phyloP scores from a whole-genome alignment of 2,329 filamentous ascomycete species.

The Xylariales sp. region DNA sequence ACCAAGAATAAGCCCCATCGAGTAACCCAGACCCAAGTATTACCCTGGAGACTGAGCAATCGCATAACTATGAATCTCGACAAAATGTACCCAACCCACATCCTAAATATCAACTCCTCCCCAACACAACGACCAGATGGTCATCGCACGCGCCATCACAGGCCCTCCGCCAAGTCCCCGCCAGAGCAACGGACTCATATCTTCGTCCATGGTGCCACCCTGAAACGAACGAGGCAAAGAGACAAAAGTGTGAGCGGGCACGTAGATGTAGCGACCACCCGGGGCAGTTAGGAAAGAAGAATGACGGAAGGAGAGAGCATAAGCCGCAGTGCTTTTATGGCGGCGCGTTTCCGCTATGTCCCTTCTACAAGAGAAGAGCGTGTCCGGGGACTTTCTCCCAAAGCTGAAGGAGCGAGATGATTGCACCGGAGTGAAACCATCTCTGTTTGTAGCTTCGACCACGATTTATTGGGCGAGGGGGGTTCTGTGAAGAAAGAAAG shows the following conservation, averaged over 20 bases:
- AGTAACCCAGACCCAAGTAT: slow-evolving; percentile 66
- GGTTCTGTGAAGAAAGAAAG: slow-evolving; percentile 46
- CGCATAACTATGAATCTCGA: slow-evolving; percentile 98
- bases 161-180: slow-evolving; percentile 14
- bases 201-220: slow-evolving; percentile 66
- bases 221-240: slow-evolving; percentile 21
- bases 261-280: slow-evolving; percentile 43
- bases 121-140: slow-evolving; percentile 23
- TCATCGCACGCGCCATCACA: slow-evolving; percentile 19
- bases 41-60: slow-evolving; percentile 69
- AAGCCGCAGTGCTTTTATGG: slow-evolving; percentile 98
- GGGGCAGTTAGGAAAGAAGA: slow-evolving; percentile 26
- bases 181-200: slow-evolving; percentile 74
- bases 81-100: slow-evolving; percentile 63
- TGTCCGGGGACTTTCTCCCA: slow-evolving; percentile 99
- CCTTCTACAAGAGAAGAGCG: slow-evolving; percentile 39
- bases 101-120: slow-evolving; percentile 37
- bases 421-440: slow-evolving; percentile 29
- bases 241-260: slow-evolving; percentile 26
- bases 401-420: slow-evolving; percentile 58
- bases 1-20: slow-evolving; percentile 99
- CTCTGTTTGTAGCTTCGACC: slow-evolving; percentile 97
- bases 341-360: slow-evolving; percentile 92
- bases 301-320: slow-evolving; percentile 58
- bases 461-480: slow-evolving; percentile 99